Percentiles rank a stretch among this genome's conserved stretches.
phyloP scores from a whole-genome alignment of 139 green algal species.

The Chlamydomonas schloesseri region DNA sequence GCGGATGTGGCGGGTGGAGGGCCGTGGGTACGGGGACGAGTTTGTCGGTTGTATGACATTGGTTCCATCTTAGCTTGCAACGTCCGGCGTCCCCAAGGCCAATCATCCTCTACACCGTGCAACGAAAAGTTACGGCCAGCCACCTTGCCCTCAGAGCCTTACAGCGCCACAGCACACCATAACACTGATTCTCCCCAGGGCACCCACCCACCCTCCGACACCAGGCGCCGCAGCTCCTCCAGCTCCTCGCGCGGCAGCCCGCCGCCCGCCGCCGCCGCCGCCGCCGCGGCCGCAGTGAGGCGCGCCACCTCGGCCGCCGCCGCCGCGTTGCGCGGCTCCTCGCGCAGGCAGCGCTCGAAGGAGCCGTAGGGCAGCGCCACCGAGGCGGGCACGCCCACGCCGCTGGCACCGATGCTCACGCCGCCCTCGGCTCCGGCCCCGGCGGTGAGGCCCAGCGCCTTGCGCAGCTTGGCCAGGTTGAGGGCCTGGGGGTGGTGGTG shows the following conservation, averaged over 20 bases:
- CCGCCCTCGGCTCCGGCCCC: not conserved
- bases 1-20: no score
- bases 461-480: conserved; percentile 72
- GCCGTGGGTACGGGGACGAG: no score
- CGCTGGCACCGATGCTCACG: not conserved
- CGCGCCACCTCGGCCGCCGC: conserved; percentile 53
- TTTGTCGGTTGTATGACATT: no score
- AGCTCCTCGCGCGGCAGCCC: conserved; percentile 15
- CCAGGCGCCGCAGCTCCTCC: conserved; percentile 22
- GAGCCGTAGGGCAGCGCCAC: conserved; percentile 89
- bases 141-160: no score
- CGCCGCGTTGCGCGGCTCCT: conserved; percentile 58
- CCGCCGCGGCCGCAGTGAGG: conserved; percentile 15
- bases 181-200: no score
- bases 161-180: no score
- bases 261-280: conserved; percentile 39
- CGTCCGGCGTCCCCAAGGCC: no score
- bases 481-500: no score
- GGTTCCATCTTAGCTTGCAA: no score
- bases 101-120: no score
- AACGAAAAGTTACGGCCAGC: no score
- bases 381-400: conserved; percentile 37
- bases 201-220: conserved; percentile 23
- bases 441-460: not conserved
- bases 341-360: conserved; percentile 82